Evolutionary conservation across 352 stramenopile genomes (phyloP), one percentile per base, ranked within the genome.

Genomic region (Phytophthora podocarpi): DNA sequence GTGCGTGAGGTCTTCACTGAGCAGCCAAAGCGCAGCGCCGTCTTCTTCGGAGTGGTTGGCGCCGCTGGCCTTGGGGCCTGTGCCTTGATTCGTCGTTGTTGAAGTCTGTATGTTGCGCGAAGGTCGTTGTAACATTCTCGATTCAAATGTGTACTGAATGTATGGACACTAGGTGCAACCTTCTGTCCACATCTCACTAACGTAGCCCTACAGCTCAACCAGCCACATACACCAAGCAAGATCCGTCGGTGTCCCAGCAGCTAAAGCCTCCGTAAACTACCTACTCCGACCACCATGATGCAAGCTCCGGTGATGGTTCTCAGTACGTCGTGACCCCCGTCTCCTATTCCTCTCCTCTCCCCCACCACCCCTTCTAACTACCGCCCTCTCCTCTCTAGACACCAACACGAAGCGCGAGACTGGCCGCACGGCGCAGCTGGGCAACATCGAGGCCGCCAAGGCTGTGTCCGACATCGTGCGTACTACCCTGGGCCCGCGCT

Each of bases 371-470:
- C 23, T 26, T 59, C 30, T 66, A 27, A 34, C 30, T 10, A n/a
- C 24, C 12, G 11, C 24, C 4, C 43, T 40, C 10, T 40, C 26
- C 21, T 46, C 37, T 12, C 0, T n/a, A 95, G 87, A 99, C 80
- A 89, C 93, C 41, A 99, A 99, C 78, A 99, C 97, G 31, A 97
- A 99, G 81, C 91, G 98, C 60, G 94, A 99, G 73, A 99, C 96
- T 30, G 98, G 98, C 23, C 91, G 97, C 58, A 97, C 97, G 58
- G 98, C 97, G 24, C 97, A 99, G 80, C 76, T 99, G 35, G 93
- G 92, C 47, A 99, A 99, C 82, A 99, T 99, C 63, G 76, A 96
- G 50, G 97, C 97, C 18, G 97, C 97, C 34, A 98, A 98, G 76
- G 93, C 95, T n/a, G 93, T 98, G 54, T 90, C 92, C 15, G 95